A percentile compares a stretch with the other conserved stretches of the same genome.
These are phyloP conservation scores for Rhizopogon parksii DNA, from an alignment of 1,284 basidiomycete species.

Conservation along the genomic window DNA sequence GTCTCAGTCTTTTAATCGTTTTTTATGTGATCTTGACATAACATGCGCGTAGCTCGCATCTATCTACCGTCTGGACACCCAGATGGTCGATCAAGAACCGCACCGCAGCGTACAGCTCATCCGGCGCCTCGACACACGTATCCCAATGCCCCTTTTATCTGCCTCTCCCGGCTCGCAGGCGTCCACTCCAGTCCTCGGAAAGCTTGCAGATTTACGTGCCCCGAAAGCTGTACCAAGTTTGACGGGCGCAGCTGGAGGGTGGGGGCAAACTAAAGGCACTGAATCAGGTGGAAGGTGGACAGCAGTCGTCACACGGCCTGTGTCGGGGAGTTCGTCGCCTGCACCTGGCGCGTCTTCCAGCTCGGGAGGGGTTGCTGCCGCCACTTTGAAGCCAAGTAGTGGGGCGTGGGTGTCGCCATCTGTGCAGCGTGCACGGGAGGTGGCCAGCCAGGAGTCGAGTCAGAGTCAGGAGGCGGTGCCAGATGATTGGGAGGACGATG, in stretches of 20 bases:
- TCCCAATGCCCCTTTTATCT: constrained; percentile 68
- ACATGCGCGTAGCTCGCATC: constrained; percentile 47
- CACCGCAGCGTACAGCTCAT: constrained; percentile 74
- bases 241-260: constrained; percentile 4
- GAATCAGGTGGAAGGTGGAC: constrained; percentile 13
- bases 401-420: constrained; percentile 19
- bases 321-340: constrained; percentile 5
- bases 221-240: constrained; percentile 15
- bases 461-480: constrained; percentile 30
- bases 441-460: background rate
- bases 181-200: constrained; percentile 35
- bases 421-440: constrained; percentile 16
- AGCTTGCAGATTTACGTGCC: constrained; percentile 47
- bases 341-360: constrained; percentile 2
- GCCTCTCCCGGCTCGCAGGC: constrained; percentile 27
- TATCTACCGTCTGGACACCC: constrained; percentile 74
- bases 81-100: constrained; percentile 83
- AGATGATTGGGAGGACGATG: constrained; percentile 51
- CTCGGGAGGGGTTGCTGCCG: background rate
- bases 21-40: background rate
- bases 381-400: constrained; percentile 10
- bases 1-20: constrained; percentile 18
- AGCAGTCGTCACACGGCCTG: constrained; percentile 15
- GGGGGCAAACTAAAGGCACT: constrained; percentile 13
- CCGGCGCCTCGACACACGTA: constrained; percentile 71